Evolutionary conservation across 73 alveolate genomes (phyloP).

Genomic region (Tetrahymena thermophila): DNA sequence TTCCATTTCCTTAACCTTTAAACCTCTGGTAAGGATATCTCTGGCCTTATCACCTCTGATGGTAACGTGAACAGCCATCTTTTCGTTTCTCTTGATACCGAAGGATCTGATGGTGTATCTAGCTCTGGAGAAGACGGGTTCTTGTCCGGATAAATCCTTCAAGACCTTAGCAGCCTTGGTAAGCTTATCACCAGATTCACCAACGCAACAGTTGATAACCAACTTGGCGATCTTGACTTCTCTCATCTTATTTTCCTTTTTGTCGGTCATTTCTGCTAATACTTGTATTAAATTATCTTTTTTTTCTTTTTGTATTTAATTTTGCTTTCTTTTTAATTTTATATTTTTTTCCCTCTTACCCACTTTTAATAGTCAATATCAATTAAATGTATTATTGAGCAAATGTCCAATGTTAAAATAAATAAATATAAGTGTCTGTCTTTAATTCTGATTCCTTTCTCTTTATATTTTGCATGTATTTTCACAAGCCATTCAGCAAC

Average conservation of each 20-base stretch:
- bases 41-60: slow-evolving; percentile 72
- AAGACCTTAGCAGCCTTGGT: slow-evolving; percentile 71
- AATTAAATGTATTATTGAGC: background rate
- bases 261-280: slow-evolving; percentile 5
- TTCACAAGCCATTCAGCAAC: background rate
- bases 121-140: slow-evolving; percentile 69
- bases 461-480: background rate
- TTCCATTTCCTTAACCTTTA: slow-evolving; percentile 73
- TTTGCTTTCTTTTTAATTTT: background rate
- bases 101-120: slow-evolving; percentile 70
- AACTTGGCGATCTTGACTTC: slow-evolving; percentile 59
- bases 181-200: slow-evolving; percentile 73
- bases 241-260: slow-evolving; percentile 58
- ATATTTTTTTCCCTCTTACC: background rate
- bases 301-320: background rate
- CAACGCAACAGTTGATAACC: slow-evolving; percentile 65
- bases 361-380: background rate
- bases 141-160: slow-evolving; percentile 63
- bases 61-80: slow-evolving; percentile 62
- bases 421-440: background rate
- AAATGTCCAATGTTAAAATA: background rate
- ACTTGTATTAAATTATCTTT: background rate
- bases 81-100: slow-evolving; percentile 70
- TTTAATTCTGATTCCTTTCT: background rate
- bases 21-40: slow-evolving; percentile 60